phyloP scores from a whole-genome alignment of 179 eudicot species.

The Camellia oleifera region DNA sequence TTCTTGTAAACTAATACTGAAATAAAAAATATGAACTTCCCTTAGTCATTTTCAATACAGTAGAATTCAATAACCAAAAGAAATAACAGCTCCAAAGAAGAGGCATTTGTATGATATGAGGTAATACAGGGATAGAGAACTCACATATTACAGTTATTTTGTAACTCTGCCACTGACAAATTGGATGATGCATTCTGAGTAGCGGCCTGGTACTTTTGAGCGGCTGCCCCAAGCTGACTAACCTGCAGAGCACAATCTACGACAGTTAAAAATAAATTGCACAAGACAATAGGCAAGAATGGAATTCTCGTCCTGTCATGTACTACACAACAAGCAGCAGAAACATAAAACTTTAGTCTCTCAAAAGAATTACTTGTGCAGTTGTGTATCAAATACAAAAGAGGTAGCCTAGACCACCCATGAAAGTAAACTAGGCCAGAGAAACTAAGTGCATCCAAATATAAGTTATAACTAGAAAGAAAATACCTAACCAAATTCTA shows the following conservation, averaged over 20 bases:
- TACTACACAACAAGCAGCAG: not conserved
- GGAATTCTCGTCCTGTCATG: not conserved
- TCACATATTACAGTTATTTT: slow-evolving; percentile 88
- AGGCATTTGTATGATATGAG: not conserved
- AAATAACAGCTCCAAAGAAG: not conserved
- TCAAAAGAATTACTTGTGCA: not conserved
- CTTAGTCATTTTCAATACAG: not conserved
- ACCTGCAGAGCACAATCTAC: slow-evolving; percentile 16
- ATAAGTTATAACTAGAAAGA: not conserved
- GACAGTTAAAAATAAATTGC: not conserved
- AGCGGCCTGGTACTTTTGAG: slow-evolving; percentile 66
- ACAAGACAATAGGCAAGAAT: not conserved
- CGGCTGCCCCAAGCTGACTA: slow-evolving; percentile 30
- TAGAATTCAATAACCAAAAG: slow-evolving; percentile 1
- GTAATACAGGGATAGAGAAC: slow-evolving; percentile 23
- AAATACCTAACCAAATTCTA: not conserved
- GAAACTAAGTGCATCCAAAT: not conserved
- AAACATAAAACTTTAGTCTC: not conserved
- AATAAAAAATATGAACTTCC: too few relatives aligned
- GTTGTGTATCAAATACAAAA: not conserved
- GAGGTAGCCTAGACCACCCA: not conserved
- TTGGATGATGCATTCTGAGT: slow-evolving; percentile 76
- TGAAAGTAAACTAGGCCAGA: not conserved
- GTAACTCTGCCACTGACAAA: slow-evolving; percentile 74
- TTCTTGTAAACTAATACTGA: not conserved